phyloP scores from a whole-genome alignment of 768 basidiomycete species.

The Trametes sanguinea region DNA sequence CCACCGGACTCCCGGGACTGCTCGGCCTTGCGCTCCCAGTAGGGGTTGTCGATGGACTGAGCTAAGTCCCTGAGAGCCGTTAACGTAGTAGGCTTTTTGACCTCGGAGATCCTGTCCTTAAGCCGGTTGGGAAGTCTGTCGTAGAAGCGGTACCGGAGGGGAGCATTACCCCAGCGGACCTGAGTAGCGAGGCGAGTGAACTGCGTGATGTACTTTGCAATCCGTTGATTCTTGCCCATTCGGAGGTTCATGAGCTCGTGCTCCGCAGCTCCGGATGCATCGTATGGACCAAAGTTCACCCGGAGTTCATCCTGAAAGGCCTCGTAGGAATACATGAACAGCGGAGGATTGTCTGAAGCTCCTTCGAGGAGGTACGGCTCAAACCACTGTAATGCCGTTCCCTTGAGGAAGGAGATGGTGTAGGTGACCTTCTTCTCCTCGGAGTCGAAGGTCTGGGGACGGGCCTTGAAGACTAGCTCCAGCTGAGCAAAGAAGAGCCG shows the following conservation, averaged over 20 bases:
- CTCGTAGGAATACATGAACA: background rate
- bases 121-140: slow-evolving; percentile 16
- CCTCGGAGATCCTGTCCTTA: slow-evolving; percentile 15
- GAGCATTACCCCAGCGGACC: slow-evolving; percentile 10
- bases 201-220: background rate
- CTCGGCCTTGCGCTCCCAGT: slow-evolving; percentile 21
- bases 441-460: background rate
- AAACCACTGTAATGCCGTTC: no score
- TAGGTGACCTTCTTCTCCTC: slow-evolving; percentile 11
- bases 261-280: background rate
- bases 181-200: slow-evolving; percentile 9
- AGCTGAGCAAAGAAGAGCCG: background rate
- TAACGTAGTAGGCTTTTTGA: slow-evolving; percentile 6
- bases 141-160: slow-evolving; percentile 21
- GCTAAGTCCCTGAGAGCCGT: background rate
- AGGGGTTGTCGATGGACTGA: slow-evolving; percentile 14
- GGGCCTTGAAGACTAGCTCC: background rate
- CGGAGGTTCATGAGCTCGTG: slow-evolving; percentile 1
- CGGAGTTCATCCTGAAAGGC: background rate
- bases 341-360: no score
- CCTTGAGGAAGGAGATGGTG: slow-evolving; percentile 7
- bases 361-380: background rate
- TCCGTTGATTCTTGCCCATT: background rate
- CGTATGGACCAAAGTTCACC: background rate
- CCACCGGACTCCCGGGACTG: background rate